Base-by-base conservation (phyloP, 23 red algal genomes). In the Gracilariopsis chorda region DNA sequence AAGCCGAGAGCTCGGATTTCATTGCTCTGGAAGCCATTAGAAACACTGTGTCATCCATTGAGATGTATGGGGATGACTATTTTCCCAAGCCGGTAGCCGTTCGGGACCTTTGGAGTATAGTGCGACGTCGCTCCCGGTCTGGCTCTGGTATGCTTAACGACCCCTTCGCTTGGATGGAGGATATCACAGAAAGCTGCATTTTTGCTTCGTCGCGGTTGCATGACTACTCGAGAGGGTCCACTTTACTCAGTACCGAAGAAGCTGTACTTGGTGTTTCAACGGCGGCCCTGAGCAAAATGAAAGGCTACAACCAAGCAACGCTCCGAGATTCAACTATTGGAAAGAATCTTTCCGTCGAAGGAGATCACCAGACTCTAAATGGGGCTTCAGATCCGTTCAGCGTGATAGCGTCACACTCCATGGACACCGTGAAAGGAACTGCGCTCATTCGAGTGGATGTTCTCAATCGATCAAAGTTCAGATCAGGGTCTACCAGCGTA, bases 131-230 rank as follows among this genome's bases (percentile, higher is more conserved):
- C 17, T 48, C 51, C 42, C 44, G 43, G 42, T 87, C 63, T 39
- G 43, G 39, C 32, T 32, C 64, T 30, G 13, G 48, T 2, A 62
- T 73, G 7, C 64, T 24, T 17, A 74, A 24, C 37, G 83, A 53
- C 43, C 37, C 91, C 41, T 56, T 86, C 13, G 62, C 91, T 27
- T 94, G 91, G 91, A 56, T 94, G 80, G 51, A 49, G 49, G 69
- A 65, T n/a, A 78, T 94, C 21, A 86, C 91, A 20, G 58, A 94
- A 21, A 94, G 70, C 41, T 85, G 80, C 52, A 79, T 94, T 28
- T 86, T 94, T 56, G 80, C 91, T 27, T 74, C 91, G n/a, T 94
- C 91, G 1, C 58, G 91, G 34, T 68, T 94, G 39, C 61, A 78
- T 36, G 91, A 86, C 52, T 80, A 80, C 52, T 57, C 91, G 37